Evolutionary conservation across 2,329 filamentous ascomycete species (phyloP), one percentile per base, ranked within the genome.

Genomic region (Penicillium sp.): DNA sequence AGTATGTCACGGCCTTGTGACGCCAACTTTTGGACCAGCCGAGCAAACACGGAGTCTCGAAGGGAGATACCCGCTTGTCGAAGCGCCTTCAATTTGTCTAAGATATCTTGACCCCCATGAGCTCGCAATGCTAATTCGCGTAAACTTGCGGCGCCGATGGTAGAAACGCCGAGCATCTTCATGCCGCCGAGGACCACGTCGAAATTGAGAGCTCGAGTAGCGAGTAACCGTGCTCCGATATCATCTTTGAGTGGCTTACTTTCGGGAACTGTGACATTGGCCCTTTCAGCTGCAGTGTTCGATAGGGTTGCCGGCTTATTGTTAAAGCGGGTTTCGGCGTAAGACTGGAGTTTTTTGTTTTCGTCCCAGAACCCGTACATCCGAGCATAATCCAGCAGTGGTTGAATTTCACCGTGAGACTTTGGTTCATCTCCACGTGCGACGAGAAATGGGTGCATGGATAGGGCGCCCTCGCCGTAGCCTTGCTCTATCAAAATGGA

Each of bases 191-290:
- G 81, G 26, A 88, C 81, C 55, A 85, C 79, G 47, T 90, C 82
- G 8, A 90, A 73, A 1, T 84, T 80, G 24, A 93, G 77, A 66
- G 87, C 86, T 48, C 76, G 84, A 1, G 83, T 86, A 8, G 90
- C 90, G 64, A 95, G 90, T 72, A 89, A 82, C 53, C 84, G 80
- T n/a, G 90, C 86, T 13, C 86, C 85, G 28, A 94, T 77, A 0
- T 74, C 69, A 64, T 93, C 88, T 59, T 80, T 84, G 53, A 82
- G 79, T 7, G 69, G 67, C 50, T 77, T 81, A 33, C 61, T 66
- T 18, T 60, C 51, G 3, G 53, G 39, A 47, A 49, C 51, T 7
- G 25, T 5, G 12, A 50, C 50, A 18, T 29, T 45, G 13, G 40
- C 12, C n/a, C 45, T 1, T 26, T 52, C 38, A 2, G 34, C 18